Evolutionary conservation across 2,329 filamentous ascomycete genomes (phyloP).

Genomic region (Colletotrichum sp.): DNA sequence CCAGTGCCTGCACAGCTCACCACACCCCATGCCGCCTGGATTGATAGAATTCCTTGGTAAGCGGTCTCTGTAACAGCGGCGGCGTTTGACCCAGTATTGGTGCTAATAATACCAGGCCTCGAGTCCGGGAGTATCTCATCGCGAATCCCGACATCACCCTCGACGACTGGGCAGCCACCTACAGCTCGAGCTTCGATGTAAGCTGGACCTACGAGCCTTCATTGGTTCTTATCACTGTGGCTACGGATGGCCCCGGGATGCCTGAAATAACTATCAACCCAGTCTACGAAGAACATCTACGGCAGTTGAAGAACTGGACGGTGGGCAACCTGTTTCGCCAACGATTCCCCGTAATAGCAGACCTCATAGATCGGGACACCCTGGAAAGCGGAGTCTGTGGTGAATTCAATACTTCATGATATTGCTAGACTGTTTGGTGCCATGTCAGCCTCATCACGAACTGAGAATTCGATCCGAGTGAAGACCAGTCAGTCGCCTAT

Average conservation of each 20-base stretch:
- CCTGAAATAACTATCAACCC: slow-evolving; percentile 30
- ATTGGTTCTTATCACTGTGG: slow-evolving; percentile 26
- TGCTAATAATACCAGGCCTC: slow-evolving; percentile 25
- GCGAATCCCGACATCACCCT: slow-evolving; percentile 32
- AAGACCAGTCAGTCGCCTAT: background rate
- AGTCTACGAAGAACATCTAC: slow-evolving; percentile 34
- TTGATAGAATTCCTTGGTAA: slow-evolving; percentile 35
- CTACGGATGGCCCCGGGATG: background rate
- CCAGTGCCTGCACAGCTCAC: slow-evolving; percentile 30
- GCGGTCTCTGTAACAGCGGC: background rate
- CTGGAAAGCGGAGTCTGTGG: background rate
- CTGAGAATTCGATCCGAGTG: background rate
- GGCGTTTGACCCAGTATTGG: background rate
- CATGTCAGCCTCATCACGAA: background rate
- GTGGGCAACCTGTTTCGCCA: slow-evolving; percentile 29
- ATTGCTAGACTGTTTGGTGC: background rate
- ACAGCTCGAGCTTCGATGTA: slow-evolving; percentile 34
- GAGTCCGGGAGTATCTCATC: slow-evolving; percentile 32
- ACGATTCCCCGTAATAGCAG: slow-evolving; percentile 28
- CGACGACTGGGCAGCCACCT: slow-evolving; percentile 33
- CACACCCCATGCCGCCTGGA: slow-evolving; percentile 33
- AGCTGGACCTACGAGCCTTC: slow-evolving; percentile 34
- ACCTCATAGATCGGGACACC: background rate
- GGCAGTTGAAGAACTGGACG: slow-evolving; percentile 33
- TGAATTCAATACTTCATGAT: background rate